These are phyloP conservation scores for Fusarium falciforme DNA, from an alignment of 2,329 filamentous ascomycete genomes.

Conservation along the genomic window DNA sequence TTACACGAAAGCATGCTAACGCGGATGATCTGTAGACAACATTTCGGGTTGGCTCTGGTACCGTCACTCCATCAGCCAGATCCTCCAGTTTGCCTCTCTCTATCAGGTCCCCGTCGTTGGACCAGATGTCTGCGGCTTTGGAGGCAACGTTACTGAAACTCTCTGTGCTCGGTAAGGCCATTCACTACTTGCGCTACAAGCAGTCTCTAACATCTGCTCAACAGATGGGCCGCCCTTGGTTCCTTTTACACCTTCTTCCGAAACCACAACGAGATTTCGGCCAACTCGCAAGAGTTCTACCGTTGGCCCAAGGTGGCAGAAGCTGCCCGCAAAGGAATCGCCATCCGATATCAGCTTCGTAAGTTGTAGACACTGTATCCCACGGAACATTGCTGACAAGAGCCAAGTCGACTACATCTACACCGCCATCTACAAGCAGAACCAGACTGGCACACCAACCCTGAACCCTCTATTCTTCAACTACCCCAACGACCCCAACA, in stretches of 20 bases:
- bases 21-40: constrained; percentile 34
- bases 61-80: constrained; percentile 66
- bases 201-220: background rate
- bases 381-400: background rate
- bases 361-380: background rate
- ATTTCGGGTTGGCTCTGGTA: constrained; percentile 67
- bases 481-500: constrained; percentile 64
- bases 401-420: constrained; percentile 75
- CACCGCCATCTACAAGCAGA: constrained; percentile 73
- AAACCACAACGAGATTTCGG: constrained; percentile 67
- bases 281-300: constrained; percentile 71
- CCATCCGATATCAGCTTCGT: constrained; percentile 73
- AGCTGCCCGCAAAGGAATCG: constrained; percentile 74
- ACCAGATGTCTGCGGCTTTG: constrained; percentile 83
- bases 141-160: constrained; percentile 58
- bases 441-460: constrained; percentile 69
- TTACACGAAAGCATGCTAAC: background rate
- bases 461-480: constrained; percentile 78
- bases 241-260: constrained; percentile 77
- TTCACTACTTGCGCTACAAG: accelerated
- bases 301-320: constrained; percentile 70
- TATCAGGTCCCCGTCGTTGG: constrained; percentile 78
- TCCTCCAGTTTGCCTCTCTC: constrained; percentile 71
- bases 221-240: constrained; percentile 72
- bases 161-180: constrained; percentile 30